Evolutionary conservation across 768 basidiomycete species (phyloP), one percentile per base, ranked within the genome.

Genomic region (Harrya chromipes): DNA sequence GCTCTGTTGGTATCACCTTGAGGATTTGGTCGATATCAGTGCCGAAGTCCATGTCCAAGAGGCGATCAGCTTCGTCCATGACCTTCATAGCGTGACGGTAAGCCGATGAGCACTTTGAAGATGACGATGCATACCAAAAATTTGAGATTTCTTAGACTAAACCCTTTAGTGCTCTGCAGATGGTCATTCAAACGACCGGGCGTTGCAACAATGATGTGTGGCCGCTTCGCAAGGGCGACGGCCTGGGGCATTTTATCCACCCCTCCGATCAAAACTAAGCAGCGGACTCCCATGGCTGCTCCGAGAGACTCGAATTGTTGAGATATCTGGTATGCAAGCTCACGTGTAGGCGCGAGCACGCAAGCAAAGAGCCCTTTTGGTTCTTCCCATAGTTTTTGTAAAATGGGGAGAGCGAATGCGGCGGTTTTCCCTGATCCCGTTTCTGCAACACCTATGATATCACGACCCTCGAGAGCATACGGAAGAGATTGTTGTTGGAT

Each of bases 341-440:
- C 97, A 61, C 95, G 85, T n/a, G 97, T 99, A 12, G 97, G 97
- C 14, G 95, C 94, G 34, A 99, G 77, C 14, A 98, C 84, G 62
- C 91, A 88, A 13, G 93, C 93, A 65, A 94, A 99, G 35, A 95
- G 79, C 19, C 92, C 90, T 62, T 87, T 87, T 40, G 97, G 97
- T 26, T 94, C 89, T 42, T 94, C 89, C 94, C 94, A 98, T 68
- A 98, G 71, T 58, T 91, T 91, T 69, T 99, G 97, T 31, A 99
- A 72, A 50, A 99, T 95, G 2, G 97, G 97, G 6, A 98, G 72
- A 21, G 91, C 93, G 70, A 98, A 98, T 19, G 97, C 94, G 14
- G 94, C 95, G 0, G 97, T 98, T 75, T 99, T 98, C 58, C 95
- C 97, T 12, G 90, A 93, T 26, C 97, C 97, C 10, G 97, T 99